Percentiles rank a stretch among this genome's conserved stretches.
Evolutionary conservation across 73 alveolate species (phyloP).

Genomic region (Paramecium octaurelia): DNA sequence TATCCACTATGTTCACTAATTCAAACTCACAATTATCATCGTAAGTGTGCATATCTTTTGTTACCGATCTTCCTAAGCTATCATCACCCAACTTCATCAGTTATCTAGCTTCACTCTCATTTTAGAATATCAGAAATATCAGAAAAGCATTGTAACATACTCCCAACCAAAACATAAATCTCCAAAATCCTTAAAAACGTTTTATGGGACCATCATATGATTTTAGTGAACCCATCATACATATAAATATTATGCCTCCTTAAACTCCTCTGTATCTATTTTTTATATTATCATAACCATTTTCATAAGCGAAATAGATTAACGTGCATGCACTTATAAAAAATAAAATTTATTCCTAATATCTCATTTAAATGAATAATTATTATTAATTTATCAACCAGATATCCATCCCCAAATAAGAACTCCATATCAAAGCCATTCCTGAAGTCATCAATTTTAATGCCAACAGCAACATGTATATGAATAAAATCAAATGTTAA

Average conservation of each 20-base stretch:
- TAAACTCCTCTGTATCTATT: constrained; percentile 55
- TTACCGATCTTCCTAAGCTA: constrained; percentile 62
- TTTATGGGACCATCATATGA: constrained; percentile 65
- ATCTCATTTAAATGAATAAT: constrained; percentile 14
- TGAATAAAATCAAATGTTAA: background rate
- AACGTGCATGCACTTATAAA: background rate
- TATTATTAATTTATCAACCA: background rate
- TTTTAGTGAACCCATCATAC: constrained; percentile 61
- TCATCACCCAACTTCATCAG: constrained; percentile 65
- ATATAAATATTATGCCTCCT: constrained; percentile 51
- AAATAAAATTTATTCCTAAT: constrained; percentile 36
- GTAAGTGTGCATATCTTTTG: constrained; percentile 75
- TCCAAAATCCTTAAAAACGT: constrained; percentile 63
- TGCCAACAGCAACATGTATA: background rate
- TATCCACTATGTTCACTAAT: constrained; percentile 66
- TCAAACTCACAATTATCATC: constrained; percentile 83
- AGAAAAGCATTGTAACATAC: constrained; percentile 61
- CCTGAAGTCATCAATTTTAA: background rate
- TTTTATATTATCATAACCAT: background rate
- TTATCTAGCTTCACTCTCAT: constrained; percentile 66
- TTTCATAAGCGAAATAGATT: background rate
- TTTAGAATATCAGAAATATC: constrained; percentile 65
- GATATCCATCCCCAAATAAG: background rate
- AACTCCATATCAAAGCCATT: background rate
- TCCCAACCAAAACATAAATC: constrained; percentile 64